Evolutionary conservation across 495 filamentous ascomycete genomes (phyloP).

Genomic region (Penicillium argentinense): DNA sequence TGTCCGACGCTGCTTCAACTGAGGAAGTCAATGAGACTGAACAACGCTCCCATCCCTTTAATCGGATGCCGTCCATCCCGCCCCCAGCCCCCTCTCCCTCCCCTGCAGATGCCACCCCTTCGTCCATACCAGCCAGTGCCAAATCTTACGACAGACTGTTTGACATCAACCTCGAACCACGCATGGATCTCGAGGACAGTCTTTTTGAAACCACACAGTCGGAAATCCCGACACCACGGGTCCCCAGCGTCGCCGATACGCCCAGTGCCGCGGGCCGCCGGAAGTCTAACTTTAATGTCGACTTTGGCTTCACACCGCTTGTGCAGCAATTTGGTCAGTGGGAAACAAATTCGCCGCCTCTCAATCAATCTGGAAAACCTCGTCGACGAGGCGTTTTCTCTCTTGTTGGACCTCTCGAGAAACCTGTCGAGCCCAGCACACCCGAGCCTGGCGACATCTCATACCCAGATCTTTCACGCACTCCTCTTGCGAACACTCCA

Average conservation of each 20-base stretch:
- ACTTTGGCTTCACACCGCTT: constrained; percentile 60
- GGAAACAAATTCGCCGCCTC: constrained; percentile 52
- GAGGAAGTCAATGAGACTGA: constrained; percentile 21
- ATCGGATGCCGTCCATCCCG: constrained; percentile 8
- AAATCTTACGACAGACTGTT: constrained; percentile 5
- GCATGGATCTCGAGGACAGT: constrained; percentile 13
- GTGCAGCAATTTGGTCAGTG: constrained; percentile 60
- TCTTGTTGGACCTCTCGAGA: constrained; percentile 32
- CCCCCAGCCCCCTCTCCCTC: constrained; percentile 21
- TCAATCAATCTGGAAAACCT: constrained; percentile 36
- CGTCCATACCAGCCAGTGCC: constrained; percentile 23
- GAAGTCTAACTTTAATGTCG: constrained; percentile 25
- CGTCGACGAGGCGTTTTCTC: constrained; percentile 48
- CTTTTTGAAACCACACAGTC: constrained; percentile 11
- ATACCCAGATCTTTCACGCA: constrained; percentile 27
- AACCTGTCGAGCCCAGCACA: constrained; percentile 4
- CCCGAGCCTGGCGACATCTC: constrained; percentile 16
- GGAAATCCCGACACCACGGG: constrained; percentile 22
- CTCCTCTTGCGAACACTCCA: constrained; percentile 18
- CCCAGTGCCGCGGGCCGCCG: constrained; percentile 18
- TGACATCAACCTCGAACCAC: constrained; percentile 8
- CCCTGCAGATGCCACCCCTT: constrained; percentile 6
- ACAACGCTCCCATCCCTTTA: constrained; percentile 5
- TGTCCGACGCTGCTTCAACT: constrained; percentile 8
- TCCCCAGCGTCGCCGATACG: constrained; percentile 23